Evolutionary conservation across 2,329 filamentous ascomycete genomes (phyloP).

Genomic region (Calonectria montana): DNA sequence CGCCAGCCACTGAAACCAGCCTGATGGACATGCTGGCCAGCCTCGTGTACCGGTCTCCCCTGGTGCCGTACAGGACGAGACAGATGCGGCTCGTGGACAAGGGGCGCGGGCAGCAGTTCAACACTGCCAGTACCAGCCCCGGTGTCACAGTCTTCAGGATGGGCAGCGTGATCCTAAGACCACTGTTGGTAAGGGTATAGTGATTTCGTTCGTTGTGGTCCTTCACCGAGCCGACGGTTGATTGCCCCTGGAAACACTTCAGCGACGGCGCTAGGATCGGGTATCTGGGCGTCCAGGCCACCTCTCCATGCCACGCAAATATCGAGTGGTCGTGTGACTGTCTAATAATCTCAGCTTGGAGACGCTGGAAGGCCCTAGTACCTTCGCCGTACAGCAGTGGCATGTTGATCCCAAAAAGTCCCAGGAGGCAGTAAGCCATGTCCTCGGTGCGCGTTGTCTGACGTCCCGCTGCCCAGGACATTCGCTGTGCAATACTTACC

Average conservation of each 20-base stretch:
- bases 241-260: constrained; percentile 7
- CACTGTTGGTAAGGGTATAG: constrained; percentile 22
- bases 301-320: constrained; percentile 32
- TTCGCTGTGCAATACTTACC: constrained; percentile 29
- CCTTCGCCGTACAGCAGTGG: constrained; percentile 39
- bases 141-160: constrained; percentile 18
- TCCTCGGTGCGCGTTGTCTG: constrained; percentile 35
- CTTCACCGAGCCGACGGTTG: constrained; percentile 7
- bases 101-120: constrained; percentile 15
- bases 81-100: constrained; percentile 12
- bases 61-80: constrained; percentile 17
- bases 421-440: constrained; percentile 37
- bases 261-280: constrained; percentile 17
- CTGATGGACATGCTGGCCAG: constrained; percentile 8
- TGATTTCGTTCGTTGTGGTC: constrained; percentile 19
- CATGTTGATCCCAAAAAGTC: constrained; percentile 38
- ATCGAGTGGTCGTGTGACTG: constrained; percentile 37
- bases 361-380: constrained; percentile 33
- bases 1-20: background rate
- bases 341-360: constrained; percentile 41
- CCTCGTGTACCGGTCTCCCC: constrained; percentile 13
- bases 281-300: background rate
- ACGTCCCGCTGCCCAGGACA: constrained; percentile 35
- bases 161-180: constrained; percentile 13
- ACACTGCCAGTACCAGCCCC: constrained; percentile 9